A percentile compares a stretch with the other conserved stretches of the same genome.
Conservation (phyloP, 1,284 basidiomycete genomes). For the Paramarasmius palmivorus region DNA sequence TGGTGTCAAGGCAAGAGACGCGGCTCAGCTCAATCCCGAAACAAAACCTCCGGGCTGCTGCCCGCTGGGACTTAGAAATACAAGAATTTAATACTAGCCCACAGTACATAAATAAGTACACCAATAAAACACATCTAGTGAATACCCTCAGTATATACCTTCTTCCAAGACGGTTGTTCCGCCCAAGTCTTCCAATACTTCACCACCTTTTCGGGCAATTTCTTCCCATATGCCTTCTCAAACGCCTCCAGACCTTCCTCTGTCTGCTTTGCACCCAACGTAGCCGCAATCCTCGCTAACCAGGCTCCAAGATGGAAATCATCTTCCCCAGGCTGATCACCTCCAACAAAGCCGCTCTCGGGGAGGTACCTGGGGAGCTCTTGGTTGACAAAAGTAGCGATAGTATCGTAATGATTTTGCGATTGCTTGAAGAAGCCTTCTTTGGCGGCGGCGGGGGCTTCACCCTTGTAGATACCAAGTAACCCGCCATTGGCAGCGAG, state of each 20-base stretch:
- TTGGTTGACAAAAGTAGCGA: constrained; percentile 39
- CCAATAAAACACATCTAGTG: constrained; percentile 40
- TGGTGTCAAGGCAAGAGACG: too few relatives aligned
- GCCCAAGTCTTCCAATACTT: constrained; percentile 52
- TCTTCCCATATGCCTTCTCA: constrained; percentile 39
- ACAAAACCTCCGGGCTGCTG: too few relatives aligned
- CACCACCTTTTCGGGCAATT: constrained; percentile 39
- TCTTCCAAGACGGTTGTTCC: constrained; percentile 56
- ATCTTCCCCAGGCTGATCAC: constrained; percentile 48
- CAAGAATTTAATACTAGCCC: too few relatives aligned
- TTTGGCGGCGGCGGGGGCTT: constrained; percentile 34
- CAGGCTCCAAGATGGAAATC: constrained; percentile 56
- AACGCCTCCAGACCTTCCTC: constrained; percentile 37
- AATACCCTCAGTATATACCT: constrained; percentile 48
- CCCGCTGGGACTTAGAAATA: too few relatives aligned
- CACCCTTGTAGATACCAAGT: constrained; percentile 44
- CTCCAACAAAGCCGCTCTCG: constrained; percentile 47
- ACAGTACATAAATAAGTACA: too few relatives aligned
- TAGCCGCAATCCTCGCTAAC: constrained; percentile 46
- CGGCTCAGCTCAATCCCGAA: too few relatives aligned
- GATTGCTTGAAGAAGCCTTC: constrained; percentile 42
- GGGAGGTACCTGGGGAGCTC: constrained; percentile 43
- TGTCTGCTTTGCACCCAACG: constrained; percentile 33
- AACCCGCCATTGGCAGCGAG: constrained; percentile 46
- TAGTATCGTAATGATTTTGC: constrained; percentile 37